Evolutionary conservation across 1,139 yeast species (phyloP).

Genomic region (Blastobotrys arbuscula): DNA sequence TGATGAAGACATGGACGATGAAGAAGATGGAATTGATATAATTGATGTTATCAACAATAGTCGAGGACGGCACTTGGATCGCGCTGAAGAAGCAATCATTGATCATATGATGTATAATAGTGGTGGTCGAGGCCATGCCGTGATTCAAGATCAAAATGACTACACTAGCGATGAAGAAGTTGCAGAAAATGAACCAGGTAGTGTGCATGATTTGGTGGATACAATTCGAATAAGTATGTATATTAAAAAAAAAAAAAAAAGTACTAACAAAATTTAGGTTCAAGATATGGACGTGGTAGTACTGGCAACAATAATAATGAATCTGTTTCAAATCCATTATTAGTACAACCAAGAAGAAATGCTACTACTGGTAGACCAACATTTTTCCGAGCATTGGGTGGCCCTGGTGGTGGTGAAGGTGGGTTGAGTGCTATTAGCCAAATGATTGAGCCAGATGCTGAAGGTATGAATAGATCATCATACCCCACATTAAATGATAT

Average conservation of each 20-base stretch:
- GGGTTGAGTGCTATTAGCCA: constrained; percentile 14
- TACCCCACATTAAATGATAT: constrained; percentile 14
- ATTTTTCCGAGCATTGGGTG: constrained; percentile 3
- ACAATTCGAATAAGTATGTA: constrained; percentile 3
- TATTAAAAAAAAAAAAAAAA: background rate
- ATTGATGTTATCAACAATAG: background rate
- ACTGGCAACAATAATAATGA: constrained; percentile 14
- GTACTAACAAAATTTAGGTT: background rate
- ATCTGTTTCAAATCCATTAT: constrained; percentile 21
- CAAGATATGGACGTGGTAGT: background rate
- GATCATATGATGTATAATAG: constrained; percentile 10
- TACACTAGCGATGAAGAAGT: constrained; percentile 18
- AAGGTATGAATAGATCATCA: constrained; percentile 12
- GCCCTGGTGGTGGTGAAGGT: constrained; percentile 2
- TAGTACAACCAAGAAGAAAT: constrained; percentile 16
- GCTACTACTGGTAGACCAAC: constrained; percentile 1
- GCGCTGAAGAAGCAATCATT: constrained; percentile 3
- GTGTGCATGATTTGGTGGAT: constrained; percentile 2
- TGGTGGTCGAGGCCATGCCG: constrained; percentile 17
- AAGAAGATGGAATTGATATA: constrained; percentile 18
- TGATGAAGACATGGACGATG: constrained; percentile 2
- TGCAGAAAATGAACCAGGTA: constrained; percentile 16
- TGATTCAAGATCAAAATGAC: background rate
- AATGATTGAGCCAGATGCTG: constrained; percentile 13
- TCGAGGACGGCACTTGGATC: constrained; percentile 1